These are phyloP conservation scores for Diospyros kaki DNA, from an alignment of 148 eudicot genomes.

Conservation along the genomic window DNA sequence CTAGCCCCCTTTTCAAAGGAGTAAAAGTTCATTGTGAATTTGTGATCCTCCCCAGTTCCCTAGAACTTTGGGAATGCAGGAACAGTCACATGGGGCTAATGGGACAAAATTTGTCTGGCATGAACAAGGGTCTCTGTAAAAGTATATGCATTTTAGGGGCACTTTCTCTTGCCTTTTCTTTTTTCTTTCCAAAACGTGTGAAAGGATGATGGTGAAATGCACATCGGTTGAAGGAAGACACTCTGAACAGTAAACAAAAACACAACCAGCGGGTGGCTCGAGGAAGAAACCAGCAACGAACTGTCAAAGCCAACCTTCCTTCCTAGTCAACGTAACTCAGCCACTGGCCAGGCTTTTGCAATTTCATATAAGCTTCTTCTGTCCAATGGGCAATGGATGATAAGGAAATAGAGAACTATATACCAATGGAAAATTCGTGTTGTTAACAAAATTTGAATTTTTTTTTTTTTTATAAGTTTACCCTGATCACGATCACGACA, in stretches of 20 bases:
- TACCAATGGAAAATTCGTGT: too few relatives aligned
- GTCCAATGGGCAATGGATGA: too few relatives aligned
- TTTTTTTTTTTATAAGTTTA: too few relatives aligned
- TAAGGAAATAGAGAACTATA: too few relatives aligned
- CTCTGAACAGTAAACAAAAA: background rate
- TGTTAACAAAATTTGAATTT: too few relatives aligned
- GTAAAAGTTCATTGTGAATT: background rate
- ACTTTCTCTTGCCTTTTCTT: conserved; percentile 3
- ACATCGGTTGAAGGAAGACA: conserved; percentile 10
- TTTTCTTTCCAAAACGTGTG: background rate
- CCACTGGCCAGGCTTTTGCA: background rate
- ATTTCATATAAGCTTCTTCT: too few relatives aligned
- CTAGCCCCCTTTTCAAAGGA: background rate
- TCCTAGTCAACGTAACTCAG: conserved; percentile 18
- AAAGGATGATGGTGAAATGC: background rate
- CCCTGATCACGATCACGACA: too few relatives aligned
- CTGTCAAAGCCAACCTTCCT: conserved; percentile 8
- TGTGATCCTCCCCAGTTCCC: conserved; percentile 11
- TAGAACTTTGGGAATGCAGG: conserved; percentile 16
- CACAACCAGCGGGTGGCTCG: conserved; percentile 24
- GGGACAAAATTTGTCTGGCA: conserved; percentile 4
- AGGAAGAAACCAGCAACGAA: conserved; percentile 11
- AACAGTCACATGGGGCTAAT: conserved; percentile 29
- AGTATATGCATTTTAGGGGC: background rate
- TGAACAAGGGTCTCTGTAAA: background rate